phyloP scores from a whole-genome alignment of 441 rosid species.

The Arabidopsis hybrid region DNA sequence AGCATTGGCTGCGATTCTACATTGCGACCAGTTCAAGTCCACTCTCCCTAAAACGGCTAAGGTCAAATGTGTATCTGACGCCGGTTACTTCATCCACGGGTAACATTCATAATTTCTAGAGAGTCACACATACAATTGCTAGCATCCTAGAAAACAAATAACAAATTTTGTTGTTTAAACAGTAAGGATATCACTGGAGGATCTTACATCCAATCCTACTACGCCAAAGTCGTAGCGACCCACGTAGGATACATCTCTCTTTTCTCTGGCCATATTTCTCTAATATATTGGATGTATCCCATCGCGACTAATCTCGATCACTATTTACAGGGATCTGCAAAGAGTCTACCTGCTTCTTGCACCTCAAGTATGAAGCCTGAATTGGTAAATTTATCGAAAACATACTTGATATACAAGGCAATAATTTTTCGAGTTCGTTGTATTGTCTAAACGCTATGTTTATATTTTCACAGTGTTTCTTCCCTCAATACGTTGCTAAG shows the following conservation, averaged over 20 bases:
- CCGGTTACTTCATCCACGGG: slow-evolving; percentile 89
- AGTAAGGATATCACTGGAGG: slow-evolving; percentile 86
- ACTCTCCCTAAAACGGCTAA: slow-evolving; percentile 68
- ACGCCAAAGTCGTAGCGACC: slow-evolving; percentile 59
- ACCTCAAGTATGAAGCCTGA: slow-evolving; percentile 70
- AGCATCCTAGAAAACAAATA: neutral
- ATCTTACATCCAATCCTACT: slow-evolving; percentile 61
- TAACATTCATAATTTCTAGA: slow-evolving; percentile 45
- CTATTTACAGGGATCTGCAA: slow-evolving; percentile 70
- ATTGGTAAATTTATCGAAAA: slow-evolving; percentile 50
- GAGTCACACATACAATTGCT: neutral
- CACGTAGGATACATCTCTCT: slow-evolving; percentile 59
- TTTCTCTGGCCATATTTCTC: slow-evolving; percentile 6
- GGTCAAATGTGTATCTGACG: slow-evolving; percentile 96
- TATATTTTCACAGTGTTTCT: slow-evolving; percentile 73
- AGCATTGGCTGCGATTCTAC: slow-evolving; percentile 88
- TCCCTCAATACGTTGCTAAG: slow-evolving; percentile 77
- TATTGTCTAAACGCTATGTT: neutral
- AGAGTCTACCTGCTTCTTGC: slow-evolving; percentile 82
- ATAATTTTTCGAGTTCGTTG: neutral
- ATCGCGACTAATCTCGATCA: slow-evolving; percentile 12
- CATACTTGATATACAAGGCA: neutral
- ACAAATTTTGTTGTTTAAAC: slow-evolving; percentile 21
- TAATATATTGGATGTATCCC: neutral
- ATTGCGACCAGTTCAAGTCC: slow-evolving; percentile 80